These are phyloP conservation scores for Pestalotiopsis sp. DNA, from an alignment of 2,329 filamentous ascomycete genomes.

Conservation along the genomic window DNA sequence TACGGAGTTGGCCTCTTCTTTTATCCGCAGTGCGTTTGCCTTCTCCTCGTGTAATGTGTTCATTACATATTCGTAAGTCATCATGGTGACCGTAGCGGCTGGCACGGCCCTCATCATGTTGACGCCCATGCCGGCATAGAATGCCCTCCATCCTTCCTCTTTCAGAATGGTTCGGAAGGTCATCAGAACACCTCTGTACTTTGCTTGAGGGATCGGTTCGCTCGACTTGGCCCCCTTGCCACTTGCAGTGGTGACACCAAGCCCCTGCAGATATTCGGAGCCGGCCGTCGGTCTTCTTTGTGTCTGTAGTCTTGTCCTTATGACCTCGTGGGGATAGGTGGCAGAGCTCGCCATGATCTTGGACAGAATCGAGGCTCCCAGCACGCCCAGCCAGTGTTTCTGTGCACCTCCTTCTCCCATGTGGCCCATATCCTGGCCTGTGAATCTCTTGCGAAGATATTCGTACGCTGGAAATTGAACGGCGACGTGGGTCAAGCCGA, in stretches of 20 bases:
- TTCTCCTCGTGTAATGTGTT: constrained; percentile 48
- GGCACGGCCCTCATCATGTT: constrained; percentile 97
- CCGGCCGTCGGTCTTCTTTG: constrained; percentile 73
- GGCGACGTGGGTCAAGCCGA: constrained; percentile 92
- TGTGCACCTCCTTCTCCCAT: constrained; percentile 57
- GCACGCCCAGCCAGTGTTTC: constrained; percentile 79
- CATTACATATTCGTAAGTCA: constrained; percentile 87
- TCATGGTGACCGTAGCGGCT: constrained; percentile 94
- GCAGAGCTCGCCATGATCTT: constrained; percentile 93
- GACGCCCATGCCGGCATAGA: constrained; percentile 95
- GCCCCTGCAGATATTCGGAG: constrained; percentile 51
- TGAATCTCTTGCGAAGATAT: constrained; percentile 87
- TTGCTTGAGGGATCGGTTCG: constrained; percentile 35
- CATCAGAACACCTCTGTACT: constrained; percentile 77
- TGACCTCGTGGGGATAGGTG: constrained; percentile 96
- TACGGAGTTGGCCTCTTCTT: neutral
- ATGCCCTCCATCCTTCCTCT: constrained; percentile 95
- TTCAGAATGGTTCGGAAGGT: constrained; percentile 83
- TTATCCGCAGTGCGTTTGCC: constrained; percentile 38
- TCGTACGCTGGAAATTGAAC: constrained; percentile 98
- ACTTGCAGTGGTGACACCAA: constrained; percentile 45
- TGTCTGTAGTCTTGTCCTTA: constrained; percentile 90
- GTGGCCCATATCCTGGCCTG: constrained; percentile 84
- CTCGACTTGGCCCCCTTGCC: constrained; percentile 48
- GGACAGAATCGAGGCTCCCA: constrained; percentile 87